Evolutionary conservation across 805 yeast species (phyloP), one percentile per base, ranked within the genome.

Genomic region (Kazachstania psychrophila): DNA sequence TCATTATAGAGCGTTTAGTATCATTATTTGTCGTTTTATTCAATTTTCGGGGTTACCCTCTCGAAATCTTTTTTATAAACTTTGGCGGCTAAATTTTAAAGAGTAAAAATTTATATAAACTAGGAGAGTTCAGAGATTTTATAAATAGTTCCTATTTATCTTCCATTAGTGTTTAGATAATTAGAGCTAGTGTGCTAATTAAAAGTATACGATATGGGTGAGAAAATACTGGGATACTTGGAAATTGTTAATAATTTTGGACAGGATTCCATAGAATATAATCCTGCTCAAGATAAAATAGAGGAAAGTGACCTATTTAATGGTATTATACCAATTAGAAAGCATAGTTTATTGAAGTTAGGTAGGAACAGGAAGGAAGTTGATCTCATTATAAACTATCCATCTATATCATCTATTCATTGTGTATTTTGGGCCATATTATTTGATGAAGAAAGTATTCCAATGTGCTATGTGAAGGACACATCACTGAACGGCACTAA

Each of bases 391-490:
- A 28, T 69, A 2, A 37, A 49, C 3, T 61, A 68, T 41, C 58
- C 63, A 0, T 57, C 64, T 2, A 54, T 74, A 2, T 73, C 79
- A 0, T 46, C 62, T 2, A 38, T 58, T 0, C 82, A 76, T 46
- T 74, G 73, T 37, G 44, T 56, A 6, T 44, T 72, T 4, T 72
- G 77, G 77, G 54, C 60, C 0, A 57, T 69, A 4, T 59, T 67
- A 28, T 76, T 76, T 49, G 79, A 75, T 47, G 65, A 64, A 0
- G 56, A 58, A 4, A 63, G 68, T 6, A 48, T 62, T 1, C 73
- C 76, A 0, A 42, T 73, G 41, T 62, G 68, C 13, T 76, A 75
- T 45, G 43, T 75, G 9, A 67, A 66, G 38, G 80, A 74, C 43
- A 35, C 44, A 2, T 73, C 80, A 0, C 49, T 66, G 17, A 76